phyloP scores from a whole-genome alignment of 495 filamentous ascomycete species.

The Hyaloscypha bicolor region DNA sequence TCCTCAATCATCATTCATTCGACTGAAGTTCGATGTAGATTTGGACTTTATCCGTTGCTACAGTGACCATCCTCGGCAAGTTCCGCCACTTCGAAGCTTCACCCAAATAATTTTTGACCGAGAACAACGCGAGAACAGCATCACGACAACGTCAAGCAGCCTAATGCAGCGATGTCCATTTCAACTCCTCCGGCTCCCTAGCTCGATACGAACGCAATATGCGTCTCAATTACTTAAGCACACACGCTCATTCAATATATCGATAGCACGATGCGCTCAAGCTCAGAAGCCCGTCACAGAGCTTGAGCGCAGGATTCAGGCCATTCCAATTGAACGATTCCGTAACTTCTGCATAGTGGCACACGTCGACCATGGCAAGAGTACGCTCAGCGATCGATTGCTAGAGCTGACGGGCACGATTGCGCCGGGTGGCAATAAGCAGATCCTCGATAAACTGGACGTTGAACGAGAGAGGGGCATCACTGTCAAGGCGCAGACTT shows the following conservation, averaged over 20 bases:
- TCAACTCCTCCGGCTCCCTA: slow-evolving; percentile 32
- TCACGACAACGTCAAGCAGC: slow-evolving; percentile 9
- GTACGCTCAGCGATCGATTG: slow-evolving; percentile 86
- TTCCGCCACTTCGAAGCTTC: slow-evolving; percentile 16
- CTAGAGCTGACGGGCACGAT: slow-evolving; percentile 97
- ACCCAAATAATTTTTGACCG: slow-evolving; percentile 18
- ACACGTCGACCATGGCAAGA: slow-evolving; percentile 98
- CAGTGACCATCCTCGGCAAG: slow-evolving; percentile 22
- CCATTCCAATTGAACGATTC: slow-evolving; percentile 88
- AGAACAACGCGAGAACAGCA: neutral
- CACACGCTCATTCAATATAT: slow-evolving; percentile 24
- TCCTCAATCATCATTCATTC: neutral
- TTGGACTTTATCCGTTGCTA: slow-evolving; percentile 14
- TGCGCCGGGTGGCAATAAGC: slow-evolving; percentile 82
- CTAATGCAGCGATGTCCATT: slow-evolving; percentile 59
- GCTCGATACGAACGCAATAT: slow-evolving; percentile 31
- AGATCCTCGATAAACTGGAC: slow-evolving; percentile 95
- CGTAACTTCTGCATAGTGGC: slow-evolving; percentile 98
- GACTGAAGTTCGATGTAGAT: neutral
- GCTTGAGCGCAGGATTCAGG: slow-evolving; percentile 74
- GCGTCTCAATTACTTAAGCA: slow-evolving; percentile 28
- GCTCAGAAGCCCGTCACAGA: slow-evolving; percentile 24
- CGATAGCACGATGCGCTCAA: slow-evolving; percentile 27
- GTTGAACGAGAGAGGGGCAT: slow-evolving; percentile 95
- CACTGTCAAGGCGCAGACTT: slow-evolving; percentile 98